Evolutionary conservation across 352 stramenopile species (phyloP), one percentile per base, ranked within the genome.

Genomic region (Globisporangium spinosum): DNA sequence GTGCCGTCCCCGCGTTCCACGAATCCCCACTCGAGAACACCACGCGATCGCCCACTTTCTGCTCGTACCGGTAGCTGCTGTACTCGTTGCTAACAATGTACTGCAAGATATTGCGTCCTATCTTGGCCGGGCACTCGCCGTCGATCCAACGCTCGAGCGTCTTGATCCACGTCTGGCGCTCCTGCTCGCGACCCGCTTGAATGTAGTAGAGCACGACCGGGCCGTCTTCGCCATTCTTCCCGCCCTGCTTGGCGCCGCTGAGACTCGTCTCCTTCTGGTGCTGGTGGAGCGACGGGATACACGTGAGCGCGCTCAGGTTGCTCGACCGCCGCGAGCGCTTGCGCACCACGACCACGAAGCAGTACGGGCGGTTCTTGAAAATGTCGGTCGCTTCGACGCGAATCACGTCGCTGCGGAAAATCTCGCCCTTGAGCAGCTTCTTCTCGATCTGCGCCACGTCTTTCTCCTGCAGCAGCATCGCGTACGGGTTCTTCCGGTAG

Each of bases 31-130:
- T 60, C 3, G 68, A 55, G 34, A 53, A 40, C 22, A 40, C 65
- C 57, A 65, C 45, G 55, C 69, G 35, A 58, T 70, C 74, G 15
- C 77, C 68, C 0, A 87, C 66, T 49, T 90, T 93, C 55, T 87
- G 80, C 20, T 82, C 82, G 73, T 87, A 93, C 58, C 81, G 77
- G 58, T 69, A 76, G 58, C 76, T 77, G 65, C 72, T 87, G 72
- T 90, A 90, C 70, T 89, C 82, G 55, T 89, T 90, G 58, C 82
- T 89, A 29, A 91, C 78, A 73, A 93, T 84, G 57, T 90, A 93
- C 58, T 88, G 77, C 38, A 89, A 72, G 58, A 93, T 89, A 2
- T 69, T 75, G 60, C 77, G 82, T 54, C 83, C 80, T 23, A 90
- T 67, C 47, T 84, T 79, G 2, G 85, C 68, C 1, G 80, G 80